phyloP scores from a whole-genome alignment of 2,329 filamentous ascomycete genomes.

The Calonectria naviculata region DNA sequence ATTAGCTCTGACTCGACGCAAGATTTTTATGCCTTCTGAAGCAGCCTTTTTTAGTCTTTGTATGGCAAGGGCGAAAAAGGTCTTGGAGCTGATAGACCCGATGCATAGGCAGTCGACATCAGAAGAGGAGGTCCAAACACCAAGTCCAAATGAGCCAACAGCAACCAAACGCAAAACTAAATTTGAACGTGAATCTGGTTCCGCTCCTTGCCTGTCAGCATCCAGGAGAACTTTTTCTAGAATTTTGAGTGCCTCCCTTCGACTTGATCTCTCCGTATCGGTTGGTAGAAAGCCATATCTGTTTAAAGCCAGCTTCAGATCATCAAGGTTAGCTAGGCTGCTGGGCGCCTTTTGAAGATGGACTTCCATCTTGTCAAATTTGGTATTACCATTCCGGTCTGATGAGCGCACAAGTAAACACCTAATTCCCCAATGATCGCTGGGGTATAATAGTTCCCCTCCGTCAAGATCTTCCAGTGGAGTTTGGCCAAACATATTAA shows the following conservation, averaged over 20 bases:
- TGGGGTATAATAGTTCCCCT: slow-evolving; percentile 48
- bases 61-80: slow-evolving; percentile 69
- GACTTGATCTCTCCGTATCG: slow-evolving; percentile 51
- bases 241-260: slow-evolving; percentile 57
- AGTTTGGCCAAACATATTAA: slow-evolving; percentile 67
- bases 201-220: slow-evolving; percentile 24
- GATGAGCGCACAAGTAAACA: slow-evolving; percentile 48
- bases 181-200: slow-evolving; percentile 28
- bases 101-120: slow-evolving; percentile 76
- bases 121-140: slow-evolving; percentile 69
- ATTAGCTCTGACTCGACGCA: slow-evolving; percentile 68
- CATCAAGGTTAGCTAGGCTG: slow-evolving; percentile 44
- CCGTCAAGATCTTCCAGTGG: slow-evolving; percentile 2
- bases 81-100: slow-evolving; percentile 68
- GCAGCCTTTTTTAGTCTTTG: slow-evolving; percentile 64
- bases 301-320: slow-evolving; percentile 52
- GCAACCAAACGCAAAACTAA: slow-evolving; percentile 63
- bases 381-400: background rate
- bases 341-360: slow-evolving; percentile 41
- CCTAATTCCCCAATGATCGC: slow-evolving; percentile 70
- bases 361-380: slow-evolving; percentile 36
- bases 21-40: slow-evolving; percentile 56
- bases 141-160: slow-evolving; percentile 74
- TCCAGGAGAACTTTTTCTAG: slow-evolving; percentile 57
- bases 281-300: slow-evolving; percentile 58